Evolutionary conservation across 2,329 filamentous ascomycete species (phyloP).

Genomic region (Ceratocystis diversiconidia): DNA sequence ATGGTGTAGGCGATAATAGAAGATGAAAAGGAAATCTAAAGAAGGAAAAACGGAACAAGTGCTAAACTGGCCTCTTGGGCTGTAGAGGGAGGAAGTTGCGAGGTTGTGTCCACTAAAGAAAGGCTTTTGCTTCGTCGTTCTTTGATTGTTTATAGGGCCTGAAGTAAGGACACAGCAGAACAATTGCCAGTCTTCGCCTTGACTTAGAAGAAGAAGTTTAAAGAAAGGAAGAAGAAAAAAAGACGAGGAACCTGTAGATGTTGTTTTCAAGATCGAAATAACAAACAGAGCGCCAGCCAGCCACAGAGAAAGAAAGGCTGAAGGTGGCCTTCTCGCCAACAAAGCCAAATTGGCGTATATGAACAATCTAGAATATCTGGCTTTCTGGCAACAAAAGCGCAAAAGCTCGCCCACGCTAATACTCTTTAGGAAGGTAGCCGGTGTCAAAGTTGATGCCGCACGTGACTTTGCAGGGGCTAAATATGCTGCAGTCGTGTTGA

Average conservation of each 20-base stretch:
- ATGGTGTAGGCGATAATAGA: not conserved
- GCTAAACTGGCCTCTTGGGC: not conserved
- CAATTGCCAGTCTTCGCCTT: no score
- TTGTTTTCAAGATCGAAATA: not conserved
- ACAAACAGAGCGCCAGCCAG: not conserved
- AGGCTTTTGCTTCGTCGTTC: not conserved
- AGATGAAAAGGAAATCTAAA: not conserved
- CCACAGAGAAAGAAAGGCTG: not conserved
- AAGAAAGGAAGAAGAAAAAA: conserved; percentile 7
- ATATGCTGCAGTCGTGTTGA: not conserved
- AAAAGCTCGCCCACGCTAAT: not conserved
- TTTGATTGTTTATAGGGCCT: not conserved
- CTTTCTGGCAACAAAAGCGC: conserved; percentile 2
- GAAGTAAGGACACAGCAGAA: not conserved
- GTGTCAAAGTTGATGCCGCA: not conserved
- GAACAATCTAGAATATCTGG: conserved; percentile 16
- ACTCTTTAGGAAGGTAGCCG: not conserved
- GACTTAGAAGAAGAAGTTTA: not conserved
- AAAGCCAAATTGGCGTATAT: not conserved
- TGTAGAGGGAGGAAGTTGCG: not conserved
- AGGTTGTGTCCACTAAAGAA: not conserved
- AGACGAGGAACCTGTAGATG: not conserved
- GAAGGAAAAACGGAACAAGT: conserved; percentile 5
- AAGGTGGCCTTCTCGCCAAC: conserved; percentile 8
- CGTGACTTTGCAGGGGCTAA: not conserved